Evolutionary conservation across 805 yeast species (phyloP), one percentile per base, ranked within the genome.

Genomic region (Dipodascopsis tothii): DNA sequence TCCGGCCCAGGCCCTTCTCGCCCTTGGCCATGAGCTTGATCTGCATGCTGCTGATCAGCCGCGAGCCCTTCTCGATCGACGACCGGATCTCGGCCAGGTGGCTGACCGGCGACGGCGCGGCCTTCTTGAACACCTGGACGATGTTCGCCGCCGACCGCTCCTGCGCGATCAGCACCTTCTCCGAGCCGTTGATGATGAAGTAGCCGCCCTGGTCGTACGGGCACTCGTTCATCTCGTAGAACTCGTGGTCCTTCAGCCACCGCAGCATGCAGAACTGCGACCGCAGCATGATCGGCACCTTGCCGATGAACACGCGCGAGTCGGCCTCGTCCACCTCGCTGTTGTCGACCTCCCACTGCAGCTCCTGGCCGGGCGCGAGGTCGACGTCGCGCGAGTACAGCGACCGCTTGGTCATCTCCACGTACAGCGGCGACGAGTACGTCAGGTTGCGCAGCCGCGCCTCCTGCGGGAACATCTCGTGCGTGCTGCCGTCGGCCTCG

Each of bases 171-270:
- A 92, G 72, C 44, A 92, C 99, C 65, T 92, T 92, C 65, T 92
- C 99, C 18, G 96, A 86, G 58, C 99, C 99, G 69, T 92, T 92
- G 61, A 92, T 92, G 56, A 92, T 88, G 63, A 92, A 92, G 67
- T 92, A 92, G 51, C 99, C 99, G 66, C 99, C 99, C 94, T 92
- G 94, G 73, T 92, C 99, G 67, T 85, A 92, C 25, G 98, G 98
- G 69, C 99, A 92, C 68, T 92, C 99, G 66, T 92, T 88, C 61
- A 92, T 76, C 58, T 87, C 94, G 67, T 88, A 92, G 59, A 88
- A 77, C 66, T 92, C 98, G 56, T 84, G 86, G 57, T 92, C 97
- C 5, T 85, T 79, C 55, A 92, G 74, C 49, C 84, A 95, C 60
- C 86, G 77, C 58, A 92, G 74, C 70, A 88, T 79, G 77, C 99